Conservation (phyloP, 305 asterid genomes). For the Withania somnifera region DNA sequence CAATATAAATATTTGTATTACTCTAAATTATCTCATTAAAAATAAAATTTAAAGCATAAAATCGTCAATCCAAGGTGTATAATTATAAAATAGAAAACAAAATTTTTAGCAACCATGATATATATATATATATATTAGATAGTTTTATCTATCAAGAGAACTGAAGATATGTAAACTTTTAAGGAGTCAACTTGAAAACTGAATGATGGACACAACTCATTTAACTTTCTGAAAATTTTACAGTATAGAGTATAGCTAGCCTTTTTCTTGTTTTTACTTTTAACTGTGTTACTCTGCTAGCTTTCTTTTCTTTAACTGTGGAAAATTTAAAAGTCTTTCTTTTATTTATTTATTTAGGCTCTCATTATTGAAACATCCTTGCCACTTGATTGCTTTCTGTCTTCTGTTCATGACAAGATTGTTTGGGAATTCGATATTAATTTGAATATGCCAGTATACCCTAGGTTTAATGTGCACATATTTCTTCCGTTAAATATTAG, state of each 20-base stretch:
- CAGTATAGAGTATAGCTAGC: background rate
- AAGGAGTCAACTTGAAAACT: background rate
- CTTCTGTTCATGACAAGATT: background rate
- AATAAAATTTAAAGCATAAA: too few relatives aligned
- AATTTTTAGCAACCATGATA: too few relatives aligned
- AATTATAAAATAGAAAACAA: too few relatives aligned
- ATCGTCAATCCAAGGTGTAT: too few relatives aligned
- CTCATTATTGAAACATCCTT: background rate
- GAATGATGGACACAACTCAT: background rate
- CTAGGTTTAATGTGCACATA: too few relatives aligned
- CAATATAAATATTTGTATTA: too few relatives aligned
- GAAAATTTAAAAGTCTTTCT: too few relatives aligned
- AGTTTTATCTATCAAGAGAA: background rate
- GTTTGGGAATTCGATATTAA: background rate
- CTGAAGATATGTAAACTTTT: background rate
- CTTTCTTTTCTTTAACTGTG: background rate
- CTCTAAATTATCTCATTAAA: too few relatives aligned
- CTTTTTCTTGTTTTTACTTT: background rate
- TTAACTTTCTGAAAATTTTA: background rate
- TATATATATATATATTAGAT: background rate
- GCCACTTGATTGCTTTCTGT: background rate
- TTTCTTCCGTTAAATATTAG: too few relatives aligned
- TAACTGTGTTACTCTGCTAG: background rate
- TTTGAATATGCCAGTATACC: background rate
- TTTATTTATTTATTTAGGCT: background rate